A percentile compares a stretch with the other conserved stretches of the same genome.
Conservation (phyloP, 2,329 filamentous ascomycete species). For the Epichloe bromicola region DNA sequence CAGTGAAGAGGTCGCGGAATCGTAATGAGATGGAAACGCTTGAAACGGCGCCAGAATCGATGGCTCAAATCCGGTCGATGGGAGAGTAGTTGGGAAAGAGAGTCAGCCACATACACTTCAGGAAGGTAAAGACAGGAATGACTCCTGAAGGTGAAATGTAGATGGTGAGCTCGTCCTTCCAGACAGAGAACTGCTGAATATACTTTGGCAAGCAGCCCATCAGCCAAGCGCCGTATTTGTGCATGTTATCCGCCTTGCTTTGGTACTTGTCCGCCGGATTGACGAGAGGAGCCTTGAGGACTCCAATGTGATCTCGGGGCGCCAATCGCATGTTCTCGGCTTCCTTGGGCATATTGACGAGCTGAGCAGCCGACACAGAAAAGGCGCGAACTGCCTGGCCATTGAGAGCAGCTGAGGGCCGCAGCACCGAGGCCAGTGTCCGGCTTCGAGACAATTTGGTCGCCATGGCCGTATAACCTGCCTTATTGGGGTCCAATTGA, state of each 20-base stretch:
- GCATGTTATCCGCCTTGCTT: conserved; percentile 74
- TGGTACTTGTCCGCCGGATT: conserved; percentile 91
- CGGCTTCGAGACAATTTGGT: conserved; percentile 45
- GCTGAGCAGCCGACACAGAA: conserved; percentile 32
- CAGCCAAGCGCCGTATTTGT: conserved; percentile 91
- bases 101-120: conserved; percentile 51
- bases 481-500: conserved; percentile 32
- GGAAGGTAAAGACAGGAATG: conserved; percentile 82
- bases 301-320: conserved; percentile 41
- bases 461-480: conserved; percentile 37
- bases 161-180: conserved; percentile 97
- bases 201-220: conserved; percentile 97
- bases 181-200: conserved; percentile 97
- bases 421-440: conserved; percentile 41
- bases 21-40: background rate
- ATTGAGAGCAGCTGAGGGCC: conserved; percentile 30
- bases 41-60: background rate
- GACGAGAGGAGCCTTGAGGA: conserved; percentile 65
- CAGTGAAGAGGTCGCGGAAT: background rate
- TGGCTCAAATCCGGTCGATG: background rate
- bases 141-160: conserved; percentile 82
- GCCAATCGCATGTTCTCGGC: conserved; percentile 55
- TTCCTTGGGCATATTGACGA: conserved; percentile 47
- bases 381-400: conserved; percentile 34
- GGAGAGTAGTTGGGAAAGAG: background rate